phyloP scores from a whole-genome alignment of 495 filamentous ascomycete genomes.

The Aspergillus bridgeri region DNA sequence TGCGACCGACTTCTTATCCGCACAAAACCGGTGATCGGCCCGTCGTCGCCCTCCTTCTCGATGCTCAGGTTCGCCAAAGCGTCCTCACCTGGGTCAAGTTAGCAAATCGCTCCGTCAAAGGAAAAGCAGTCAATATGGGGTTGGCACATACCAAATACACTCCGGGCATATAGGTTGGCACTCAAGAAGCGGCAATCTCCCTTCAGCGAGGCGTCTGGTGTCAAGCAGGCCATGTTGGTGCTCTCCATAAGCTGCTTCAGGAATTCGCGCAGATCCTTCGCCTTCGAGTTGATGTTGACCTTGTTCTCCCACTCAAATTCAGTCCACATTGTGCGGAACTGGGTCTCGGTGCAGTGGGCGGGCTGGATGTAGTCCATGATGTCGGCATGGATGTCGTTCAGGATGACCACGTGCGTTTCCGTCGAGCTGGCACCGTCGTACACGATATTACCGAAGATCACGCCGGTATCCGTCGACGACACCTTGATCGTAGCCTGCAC shows the following conservation, averaged over 20 bases:
- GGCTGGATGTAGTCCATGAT: conserved; percentile 99
- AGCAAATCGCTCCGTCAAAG: neutral
- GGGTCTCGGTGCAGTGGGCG: conserved; percentile 92
- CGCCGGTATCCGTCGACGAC: conserved; percentile 95
- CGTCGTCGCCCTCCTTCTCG: conserved; percentile 94
- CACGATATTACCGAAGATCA: conserved; percentile 98
- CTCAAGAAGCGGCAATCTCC: conserved; percentile 98
- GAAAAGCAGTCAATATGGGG: conserved; percentile 7
- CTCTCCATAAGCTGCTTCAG: conserved; percentile 91
- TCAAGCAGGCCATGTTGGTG: conserved; percentile 98
- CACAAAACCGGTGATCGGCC: conserved; percentile 97
- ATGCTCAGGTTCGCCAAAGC: conserved; percentile 96
- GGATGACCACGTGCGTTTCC: conserved; percentile 94
- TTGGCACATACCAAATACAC: conserved; percentile 84
- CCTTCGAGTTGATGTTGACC: conserved; percentile 98
- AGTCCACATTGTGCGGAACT: conserved; percentile 99
- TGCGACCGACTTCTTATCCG: conserved; percentile 97
- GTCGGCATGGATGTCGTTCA: conserved; percentile 98
- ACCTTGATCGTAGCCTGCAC: conserved; percentile 99
- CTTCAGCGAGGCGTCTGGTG: conserved; percentile 92
- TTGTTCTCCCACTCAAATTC: conserved; percentile 99
- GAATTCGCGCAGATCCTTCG: conserved; percentile 88
- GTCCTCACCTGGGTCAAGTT: conserved; percentile 77
- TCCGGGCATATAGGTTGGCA: conserved; percentile 94
- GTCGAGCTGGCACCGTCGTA: conserved; percentile 95